Percentiles rank a stretch among this genome's conserved stretches.
Evolutionary conservation across 2,329 filamentous ascomycete genomes (phyloP).

Genomic region (Fusarium nygamai): DNA sequence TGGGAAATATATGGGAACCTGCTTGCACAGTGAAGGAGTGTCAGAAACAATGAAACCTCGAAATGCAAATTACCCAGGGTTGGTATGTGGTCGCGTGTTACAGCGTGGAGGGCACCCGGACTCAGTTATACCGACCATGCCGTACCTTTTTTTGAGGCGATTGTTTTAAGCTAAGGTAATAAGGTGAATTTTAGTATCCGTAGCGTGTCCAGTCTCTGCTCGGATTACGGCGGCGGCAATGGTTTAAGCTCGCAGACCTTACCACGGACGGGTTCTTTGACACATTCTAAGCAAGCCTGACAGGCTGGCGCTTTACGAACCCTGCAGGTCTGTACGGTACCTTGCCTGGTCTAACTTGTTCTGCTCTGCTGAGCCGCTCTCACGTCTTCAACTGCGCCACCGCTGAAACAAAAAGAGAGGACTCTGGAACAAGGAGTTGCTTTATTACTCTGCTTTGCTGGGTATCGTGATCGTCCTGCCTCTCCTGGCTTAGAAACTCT

Average conservation of each 20-base stretch:
- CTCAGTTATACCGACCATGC: background rate
- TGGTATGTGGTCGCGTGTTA: constrained; percentile 39
- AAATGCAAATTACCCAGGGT: constrained; percentile 7
- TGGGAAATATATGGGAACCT: background rate
- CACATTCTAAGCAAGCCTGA: background rate
- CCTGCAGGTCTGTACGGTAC: background rate
- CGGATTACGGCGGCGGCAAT: background rate
- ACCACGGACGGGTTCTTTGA: background rate
- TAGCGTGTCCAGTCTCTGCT: background rate
- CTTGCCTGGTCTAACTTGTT: background rate
- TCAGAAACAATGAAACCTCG: background rate
- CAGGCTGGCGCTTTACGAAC: background rate
- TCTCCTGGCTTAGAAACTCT: background rate
- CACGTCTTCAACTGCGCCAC: background rate
- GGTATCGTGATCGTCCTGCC: constrained; percentile 9
- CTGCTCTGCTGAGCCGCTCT: constrained; percentile 2
- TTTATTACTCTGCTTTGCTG: background rate
- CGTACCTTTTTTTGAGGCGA: background rate
- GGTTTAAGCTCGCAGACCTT: background rate
- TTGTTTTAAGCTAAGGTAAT: constrained; percentile 7
- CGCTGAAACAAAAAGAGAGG: constrained; percentile 21
- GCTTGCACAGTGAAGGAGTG: background rate
- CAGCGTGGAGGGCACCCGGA: background rate
- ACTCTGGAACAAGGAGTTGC: background rate
- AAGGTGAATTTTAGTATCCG: background rate